phyloP scores from a whole-genome alignment of 768 basidiomycete genomes.

The Collybia mongolica region DNA sequence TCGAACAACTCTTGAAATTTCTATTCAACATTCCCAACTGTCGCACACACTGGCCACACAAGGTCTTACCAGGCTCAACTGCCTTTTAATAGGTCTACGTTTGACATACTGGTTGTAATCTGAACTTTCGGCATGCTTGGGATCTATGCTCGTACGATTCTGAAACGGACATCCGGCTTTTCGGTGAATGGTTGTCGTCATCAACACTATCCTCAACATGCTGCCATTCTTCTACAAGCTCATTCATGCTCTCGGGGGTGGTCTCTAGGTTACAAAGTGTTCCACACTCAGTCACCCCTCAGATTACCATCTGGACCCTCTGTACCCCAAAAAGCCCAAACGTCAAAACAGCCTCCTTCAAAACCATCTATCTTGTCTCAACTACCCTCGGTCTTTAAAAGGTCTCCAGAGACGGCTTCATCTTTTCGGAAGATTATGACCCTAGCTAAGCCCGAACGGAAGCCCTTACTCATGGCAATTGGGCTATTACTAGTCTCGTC shows the following conservation, averaged over 20 bases:
- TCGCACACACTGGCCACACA: background rate
- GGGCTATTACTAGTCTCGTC: constrained; percentile 86
- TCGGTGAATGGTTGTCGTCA: constrained; percentile 4
- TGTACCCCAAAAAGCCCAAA: background rate
- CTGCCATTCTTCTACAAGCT: background rate
- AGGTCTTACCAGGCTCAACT: constrained; percentile 1
- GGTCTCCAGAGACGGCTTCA: constrained; percentile 44
- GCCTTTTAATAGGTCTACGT: constrained; percentile 9
- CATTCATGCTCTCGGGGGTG: background rate
- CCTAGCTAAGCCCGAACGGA: constrained; percentile 82
- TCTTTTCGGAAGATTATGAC: constrained; percentile 74
- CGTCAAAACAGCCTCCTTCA: no score
- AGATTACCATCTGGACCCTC: background rate
- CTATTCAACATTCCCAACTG: background rate
- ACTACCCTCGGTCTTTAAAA: constrained; percentile 28
- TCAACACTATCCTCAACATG: background rate
- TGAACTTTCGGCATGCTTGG: constrained; percentile 10
- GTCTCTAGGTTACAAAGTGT: constrained; percentile 1
- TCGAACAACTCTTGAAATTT: no score
- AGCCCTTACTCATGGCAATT: constrained; percentile 71
- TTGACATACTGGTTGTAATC: constrained; percentile 7
- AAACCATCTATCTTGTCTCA: background rate
- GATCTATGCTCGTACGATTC: constrained; percentile 10
- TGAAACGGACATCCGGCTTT: constrained; percentile 9
- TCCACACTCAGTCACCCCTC: constrained; percentile 9